A percentile compares a stretch with the other conserved stretches of the same genome.
Evolutionary conservation across 2,329 filamentous ascomycete genomes (phyloP).

Genomic region (Fusarium fujikuroi): DNA sequence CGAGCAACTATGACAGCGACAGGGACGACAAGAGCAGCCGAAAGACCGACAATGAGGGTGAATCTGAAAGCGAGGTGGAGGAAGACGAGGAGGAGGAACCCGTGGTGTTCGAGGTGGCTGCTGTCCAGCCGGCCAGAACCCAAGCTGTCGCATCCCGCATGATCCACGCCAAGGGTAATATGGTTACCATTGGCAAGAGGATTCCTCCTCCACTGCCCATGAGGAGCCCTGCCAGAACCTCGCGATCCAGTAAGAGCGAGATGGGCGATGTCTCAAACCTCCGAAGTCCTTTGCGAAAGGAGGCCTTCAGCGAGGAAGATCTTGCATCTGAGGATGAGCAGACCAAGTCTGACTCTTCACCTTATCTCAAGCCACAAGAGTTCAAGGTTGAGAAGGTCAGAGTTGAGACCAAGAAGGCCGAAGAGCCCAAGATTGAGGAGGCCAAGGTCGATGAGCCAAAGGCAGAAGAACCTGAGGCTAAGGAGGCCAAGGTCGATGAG

Average conservation of each 20-base stretch:
- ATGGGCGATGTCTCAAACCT: conserved; percentile 68
- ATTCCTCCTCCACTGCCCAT: conserved; percentile 80
- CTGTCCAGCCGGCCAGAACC: conserved; percentile 63
- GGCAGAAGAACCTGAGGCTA: neutral
- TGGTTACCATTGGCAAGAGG: conserved; percentile 88
- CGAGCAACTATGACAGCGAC: conserved; percentile 41
- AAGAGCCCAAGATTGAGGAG: conserved; percentile 3
- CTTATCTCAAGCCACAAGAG: conserved; percentile 33
- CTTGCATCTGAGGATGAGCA: conserved; percentile 40
- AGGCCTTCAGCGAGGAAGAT: conserved; percentile 57
- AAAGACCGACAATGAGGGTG: conserved; percentile 43
- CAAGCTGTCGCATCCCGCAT: conserved; percentile 72
- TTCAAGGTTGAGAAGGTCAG: conserved; percentile 36
- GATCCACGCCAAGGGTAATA: conserved; percentile 77
- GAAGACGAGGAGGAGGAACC: conserved; percentile 63
- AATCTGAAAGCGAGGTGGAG: conserved; percentile 35
- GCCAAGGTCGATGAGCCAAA: neutral
- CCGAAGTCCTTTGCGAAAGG: conserved; percentile 62
- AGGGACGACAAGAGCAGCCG: conserved; percentile 42
- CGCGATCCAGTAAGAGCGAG: conserved; percentile 60
- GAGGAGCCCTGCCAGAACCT: conserved; percentile 76
- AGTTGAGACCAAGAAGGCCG: conserved; percentile 7
- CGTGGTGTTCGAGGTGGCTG: conserved; percentile 74
- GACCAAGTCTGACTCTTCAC: conserved; percentile 32
- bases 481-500: neutral